phyloP scores from a whole-genome alignment of 2,329 filamentous ascomycete genomes.

The Colletotrichum godetiae region DNA sequence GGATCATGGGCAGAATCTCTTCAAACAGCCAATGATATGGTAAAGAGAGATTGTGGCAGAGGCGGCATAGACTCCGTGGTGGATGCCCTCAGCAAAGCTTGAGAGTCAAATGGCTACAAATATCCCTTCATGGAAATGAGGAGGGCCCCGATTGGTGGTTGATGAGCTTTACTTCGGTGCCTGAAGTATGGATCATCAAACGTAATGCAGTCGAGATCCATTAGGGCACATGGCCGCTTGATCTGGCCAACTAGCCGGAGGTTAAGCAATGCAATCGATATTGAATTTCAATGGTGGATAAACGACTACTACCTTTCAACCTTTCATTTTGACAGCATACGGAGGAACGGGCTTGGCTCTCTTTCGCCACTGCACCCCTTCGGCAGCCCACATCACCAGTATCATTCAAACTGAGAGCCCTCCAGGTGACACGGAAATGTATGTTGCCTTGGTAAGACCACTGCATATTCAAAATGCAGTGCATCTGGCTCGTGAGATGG shows the following conservation, averaged over 20 bases:
- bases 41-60: background rate
- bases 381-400: background rate
- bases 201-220: background rate
- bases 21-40: background rate
- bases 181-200: background rate
- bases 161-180: background rate
- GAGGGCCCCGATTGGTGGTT: background rate
- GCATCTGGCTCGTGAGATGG: background rate
- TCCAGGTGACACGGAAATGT: background rate
- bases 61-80: background rate
- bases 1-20: background rate
- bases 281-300: background rate
- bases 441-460: no score
- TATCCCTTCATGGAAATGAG: background rate
- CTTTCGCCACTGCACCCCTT: background rate
- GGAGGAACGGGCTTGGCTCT: background rate
- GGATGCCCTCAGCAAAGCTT: background rate
- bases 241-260: background rate
- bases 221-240: background rate
- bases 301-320: background rate
- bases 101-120: background rate
- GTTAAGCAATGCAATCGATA: background rate
- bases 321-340: background rate
- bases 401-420: background rate
- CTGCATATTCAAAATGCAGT: background rate